Percentiles rank a stretch among this genome's conserved stretches.
phyloP scores from a whole-genome alignment of 2,329 filamentous ascomycete species.

The Alternaria tenuissima region DNA sequence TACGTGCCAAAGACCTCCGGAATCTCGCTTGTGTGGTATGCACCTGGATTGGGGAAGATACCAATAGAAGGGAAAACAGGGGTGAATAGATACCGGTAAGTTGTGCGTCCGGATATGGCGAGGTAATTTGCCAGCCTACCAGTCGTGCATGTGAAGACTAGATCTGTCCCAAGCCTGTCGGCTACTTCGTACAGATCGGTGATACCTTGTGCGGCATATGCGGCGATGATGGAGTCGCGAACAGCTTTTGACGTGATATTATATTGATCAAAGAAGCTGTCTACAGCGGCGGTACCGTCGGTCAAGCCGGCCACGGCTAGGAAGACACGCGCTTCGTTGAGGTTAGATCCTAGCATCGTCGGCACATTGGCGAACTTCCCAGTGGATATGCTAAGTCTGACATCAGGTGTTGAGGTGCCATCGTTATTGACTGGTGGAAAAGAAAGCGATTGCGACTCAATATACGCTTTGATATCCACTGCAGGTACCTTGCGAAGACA shows the following conservation, averaged over 20 bases:
- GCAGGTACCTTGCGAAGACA: conserved; percentile 13
- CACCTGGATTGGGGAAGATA: conserved; percentile 21
- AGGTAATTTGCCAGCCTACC: conserved; percentile 15
- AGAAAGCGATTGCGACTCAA: conserved; percentile 14
- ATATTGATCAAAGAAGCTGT: conserved; percentile 4
- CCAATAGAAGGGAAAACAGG: conserved; percentile 18
- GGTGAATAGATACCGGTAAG: conserved; percentile 30
- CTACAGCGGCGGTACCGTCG: conserved; percentile 12
- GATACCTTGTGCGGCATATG: conserved; percentile 6
- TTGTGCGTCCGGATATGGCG: conserved; percentile 16
- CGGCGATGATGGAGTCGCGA: conserved; percentile 7
- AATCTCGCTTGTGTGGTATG: conserved; percentile 33
- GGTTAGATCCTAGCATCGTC: conserved; percentile 17
- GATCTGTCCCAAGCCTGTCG: conserved; percentile 18
- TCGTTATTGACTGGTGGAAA: conserved; percentile 23
- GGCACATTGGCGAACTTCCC: conserved; percentile 19
- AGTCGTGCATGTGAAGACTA: conserved; percentile 18
- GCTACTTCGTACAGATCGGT: conserved; percentile 1
- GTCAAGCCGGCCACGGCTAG: conserved; percentile 11
- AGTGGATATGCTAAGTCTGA: conserved; percentile 14
- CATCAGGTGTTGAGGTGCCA: conserved; percentile 15
- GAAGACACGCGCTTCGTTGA: conserved; percentile 21
- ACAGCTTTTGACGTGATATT: conserved; percentile 11
- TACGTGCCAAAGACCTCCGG: conserved; percentile 34
- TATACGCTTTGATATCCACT: conserved; percentile 15